Conservation (phyloP, 1,284 basidiomycete species). For the Cutaneotrichosporon sp. region DNA sequence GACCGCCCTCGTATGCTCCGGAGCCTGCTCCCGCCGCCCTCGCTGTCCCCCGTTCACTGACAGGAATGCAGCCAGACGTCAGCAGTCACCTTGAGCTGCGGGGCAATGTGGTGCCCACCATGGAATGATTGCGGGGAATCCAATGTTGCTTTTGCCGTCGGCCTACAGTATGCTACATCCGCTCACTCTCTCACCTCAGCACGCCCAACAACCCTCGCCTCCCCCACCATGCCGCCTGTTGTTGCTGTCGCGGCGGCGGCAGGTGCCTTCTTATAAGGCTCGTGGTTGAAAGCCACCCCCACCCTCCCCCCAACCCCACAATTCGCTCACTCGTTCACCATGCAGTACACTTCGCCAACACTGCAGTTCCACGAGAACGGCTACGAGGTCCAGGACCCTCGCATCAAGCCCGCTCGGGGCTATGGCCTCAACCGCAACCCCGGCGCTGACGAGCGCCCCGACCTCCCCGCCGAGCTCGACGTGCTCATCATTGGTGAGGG, state of each 20-base stretch:
- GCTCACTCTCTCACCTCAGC: not conserved
- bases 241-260: not conserved
- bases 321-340: not conserved
- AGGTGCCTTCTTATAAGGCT: not conserved
- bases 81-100: too few species aligned
- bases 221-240: too few species aligned
- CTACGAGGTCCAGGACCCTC: slow-evolving; percentile 12
- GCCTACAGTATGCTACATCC: not conserved
- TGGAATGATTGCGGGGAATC: not conserved
- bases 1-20: too few species aligned
- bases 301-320: not conserved
- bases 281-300: not conserved
- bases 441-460: not conserved
- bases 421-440: slow-evolving; percentile 3
- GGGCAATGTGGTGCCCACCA: too few species aligned
- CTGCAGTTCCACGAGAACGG: slow-evolving; percentile 18
- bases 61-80: too few species aligned
- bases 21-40: too few species aligned
- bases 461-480: slow-evolving; percentile 9
- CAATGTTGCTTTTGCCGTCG: not conserved
- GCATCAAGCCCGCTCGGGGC: slow-evolving; percentile 4
- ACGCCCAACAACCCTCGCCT: not conserved
- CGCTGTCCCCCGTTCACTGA: too few species aligned
- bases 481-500: slow-evolving; percentile 19
- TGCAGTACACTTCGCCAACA: slow-evolving; percentile 11